A percentile compares a stretch with the other conserved stretches of the same genome.
These are phyloP conservation scores for Verticillium klebahnii DNA, from an alignment of 2,329 filamentous ascomycete genomes.

Conservation along the genomic window DNA sequence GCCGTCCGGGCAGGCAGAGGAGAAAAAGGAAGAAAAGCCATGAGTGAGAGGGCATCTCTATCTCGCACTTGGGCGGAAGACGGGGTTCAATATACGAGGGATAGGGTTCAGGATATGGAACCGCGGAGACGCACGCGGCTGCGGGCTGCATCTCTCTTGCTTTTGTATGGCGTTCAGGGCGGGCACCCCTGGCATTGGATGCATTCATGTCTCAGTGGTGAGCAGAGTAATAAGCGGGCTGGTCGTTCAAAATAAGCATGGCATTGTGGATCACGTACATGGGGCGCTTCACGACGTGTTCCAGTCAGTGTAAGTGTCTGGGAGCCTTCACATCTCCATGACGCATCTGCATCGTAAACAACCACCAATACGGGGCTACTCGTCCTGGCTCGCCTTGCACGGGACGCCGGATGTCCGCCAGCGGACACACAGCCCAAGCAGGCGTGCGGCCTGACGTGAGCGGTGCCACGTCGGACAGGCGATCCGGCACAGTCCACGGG, in stretches of 20 bases:
- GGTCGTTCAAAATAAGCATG: too few relatives aligned
- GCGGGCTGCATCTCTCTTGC: background rate
- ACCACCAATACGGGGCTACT: too few relatives aligned
- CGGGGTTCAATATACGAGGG: background rate
- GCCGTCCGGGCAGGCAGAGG: constrained; percentile 12
- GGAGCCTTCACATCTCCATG: too few relatives aligned
- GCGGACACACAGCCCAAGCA: background rate
- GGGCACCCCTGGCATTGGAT: background rate
- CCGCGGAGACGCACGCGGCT: background rate
- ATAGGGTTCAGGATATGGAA: background rate
- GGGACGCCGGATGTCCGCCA: background rate
- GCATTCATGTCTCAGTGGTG: background rate
- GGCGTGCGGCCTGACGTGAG: background rate
- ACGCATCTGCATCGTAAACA: too few relatives aligned
- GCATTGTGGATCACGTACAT: too few relatives aligned
- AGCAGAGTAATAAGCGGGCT: background rate
- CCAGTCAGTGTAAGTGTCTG: too few relatives aligned
- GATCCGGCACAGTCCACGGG: background rate
- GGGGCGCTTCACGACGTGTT: too few relatives aligned
- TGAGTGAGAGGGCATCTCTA: constrained; percentile 2
- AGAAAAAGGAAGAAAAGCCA: constrained; percentile 15
- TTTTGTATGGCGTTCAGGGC: background rate
- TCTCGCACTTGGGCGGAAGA: background rate
- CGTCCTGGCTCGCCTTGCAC: too few relatives aligned
- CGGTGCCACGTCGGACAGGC: background rate